A percentile compares a stretch with the other conserved stretches of the same genome.
phyloP scores from a whole-genome alignment of 2,329 filamentous ascomycete species.

The Ceratocystis cubensis region DNA sequence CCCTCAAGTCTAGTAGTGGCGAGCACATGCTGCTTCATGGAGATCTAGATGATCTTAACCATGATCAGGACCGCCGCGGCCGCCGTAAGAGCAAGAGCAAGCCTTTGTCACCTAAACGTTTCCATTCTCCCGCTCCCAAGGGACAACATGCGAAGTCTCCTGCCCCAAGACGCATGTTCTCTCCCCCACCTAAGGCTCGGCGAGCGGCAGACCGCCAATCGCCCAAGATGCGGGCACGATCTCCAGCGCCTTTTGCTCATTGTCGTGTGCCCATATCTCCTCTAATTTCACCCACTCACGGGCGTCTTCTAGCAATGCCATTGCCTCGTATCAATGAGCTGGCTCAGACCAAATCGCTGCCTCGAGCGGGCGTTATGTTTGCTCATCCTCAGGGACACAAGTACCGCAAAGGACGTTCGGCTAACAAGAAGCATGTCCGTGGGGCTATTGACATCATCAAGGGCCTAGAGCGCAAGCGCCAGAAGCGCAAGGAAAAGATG shows the following conservation, averaged over 20 bases:
- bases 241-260: slow-evolving; percentile 45
- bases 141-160: slow-evolving; percentile 27
- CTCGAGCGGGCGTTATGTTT: slow-evolving; percentile 62
- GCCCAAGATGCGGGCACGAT: slow-evolving; percentile 33
- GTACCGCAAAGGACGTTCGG: slow-evolving; percentile 33
- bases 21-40: slow-evolving; percentile 41
- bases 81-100: slow-evolving; percentile 39
- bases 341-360: slow-evolving; percentile 63
- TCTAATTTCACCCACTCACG: slow-evolving; percentile 52
- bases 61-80: slow-evolving; percentile 38
- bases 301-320: slow-evolving; percentile 34
- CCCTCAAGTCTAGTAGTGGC: slow-evolving; percentile 25
- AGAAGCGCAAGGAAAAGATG: slow-evolving; percentile 84
- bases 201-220: slow-evolving; percentile 11
- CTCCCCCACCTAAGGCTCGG: slow-evolving; percentile 30
- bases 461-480: slow-evolving; percentile 85
- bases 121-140: slow-evolving; percentile 37
- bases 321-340: background rate
- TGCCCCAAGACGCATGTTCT: slow-evolving; percentile 29
- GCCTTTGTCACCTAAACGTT: slow-evolving; percentile 33
- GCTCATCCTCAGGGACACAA: slow-evolving; percentile 29
- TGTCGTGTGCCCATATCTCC: slow-evolving; percentile 51
- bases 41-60: slow-evolving; percentile 52
- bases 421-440: slow-evolving; percentile 54
- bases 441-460: slow-evolving; percentile 98